These are phyloP conservation scores for Leucocoprinus sp. DNA, from an alignment of 768 basidiomycete species.

Conservation along the genomic window DNA sequence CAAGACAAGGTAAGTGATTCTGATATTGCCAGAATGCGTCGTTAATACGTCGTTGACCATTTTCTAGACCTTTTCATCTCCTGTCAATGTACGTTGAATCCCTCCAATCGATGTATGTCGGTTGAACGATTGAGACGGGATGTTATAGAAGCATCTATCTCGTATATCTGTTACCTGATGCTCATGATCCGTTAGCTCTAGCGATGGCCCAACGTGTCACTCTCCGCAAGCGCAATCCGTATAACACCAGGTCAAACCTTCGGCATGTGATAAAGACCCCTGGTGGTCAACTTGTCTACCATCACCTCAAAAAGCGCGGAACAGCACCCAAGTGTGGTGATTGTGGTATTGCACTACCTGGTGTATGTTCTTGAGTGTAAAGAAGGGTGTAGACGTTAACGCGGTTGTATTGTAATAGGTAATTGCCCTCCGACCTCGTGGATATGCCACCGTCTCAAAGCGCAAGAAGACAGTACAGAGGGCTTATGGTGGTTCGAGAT, in stretches of 20 bases:
- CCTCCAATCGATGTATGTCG: slow-evolving; percentile 3
- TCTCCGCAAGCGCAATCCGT: slow-evolving; percentile 95
- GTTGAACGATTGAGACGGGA: too few relatives aligned
- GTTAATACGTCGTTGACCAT: slow-evolving; percentile 16
- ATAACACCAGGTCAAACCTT: slow-evolving; percentile 97
- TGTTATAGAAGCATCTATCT: slow-evolving; percentile 1
- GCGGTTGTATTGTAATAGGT: slow-evolving; percentile 39
- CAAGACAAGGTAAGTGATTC: slow-evolving; percentile 50
- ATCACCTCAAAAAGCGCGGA: slow-evolving; percentile 93
- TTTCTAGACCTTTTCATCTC: slow-evolving; percentile 8
- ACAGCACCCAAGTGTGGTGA: slow-evolving; percentile 97
- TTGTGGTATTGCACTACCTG: slow-evolving; percentile 89
- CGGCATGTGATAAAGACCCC: slow-evolving; percentile 96
- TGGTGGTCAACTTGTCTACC: slow-evolving; percentile 96
- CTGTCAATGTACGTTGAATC: slow-evolving; percentile 29
- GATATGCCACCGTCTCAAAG: slow-evolving; percentile 95
- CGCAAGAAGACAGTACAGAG: slow-evolving; percentile 94
- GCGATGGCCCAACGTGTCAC: slow-evolving; percentile 98
- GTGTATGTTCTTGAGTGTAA: slow-evolving; percentile 48
- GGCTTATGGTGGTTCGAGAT: slow-evolving; percentile 97
- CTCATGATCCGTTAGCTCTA: slow-evolving; percentile 16
- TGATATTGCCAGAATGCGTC: slow-evolving; percentile 10
- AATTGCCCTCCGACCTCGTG: slow-evolving; percentile 89
- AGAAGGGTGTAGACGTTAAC: not conserved
- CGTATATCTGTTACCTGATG: slow-evolving; percentile 1